Percentiles rank a stretch among this genome's conserved stretches.
These are phyloP conservation scores for Aspergillus hiratsukae DNA, from an alignment of 2,329 filamentous ascomycete species.

Conservation along the genomic window DNA sequence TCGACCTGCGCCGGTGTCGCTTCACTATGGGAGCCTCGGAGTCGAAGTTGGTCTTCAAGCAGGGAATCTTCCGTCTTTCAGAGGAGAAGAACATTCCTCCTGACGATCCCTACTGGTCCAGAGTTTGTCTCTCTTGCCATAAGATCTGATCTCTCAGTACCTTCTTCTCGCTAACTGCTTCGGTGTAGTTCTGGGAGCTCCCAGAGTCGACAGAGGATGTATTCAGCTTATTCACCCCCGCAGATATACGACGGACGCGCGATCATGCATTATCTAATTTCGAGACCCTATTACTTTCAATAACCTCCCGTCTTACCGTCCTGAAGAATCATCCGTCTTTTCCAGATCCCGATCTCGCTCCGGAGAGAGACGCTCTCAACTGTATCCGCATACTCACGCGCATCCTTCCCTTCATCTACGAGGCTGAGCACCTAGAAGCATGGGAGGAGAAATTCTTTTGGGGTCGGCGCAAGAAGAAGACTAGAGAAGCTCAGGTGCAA, in stretches of 20 bases:
- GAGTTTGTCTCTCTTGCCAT: slow-evolving; percentile 53
- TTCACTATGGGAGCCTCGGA: slow-evolving; percentile 87
- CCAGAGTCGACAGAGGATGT: slow-evolving; percentile 94
- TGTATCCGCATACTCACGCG: slow-evolving; percentile 89
- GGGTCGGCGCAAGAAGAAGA: slow-evolving; percentile 68
- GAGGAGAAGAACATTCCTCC: slow-evolving; percentile 82
- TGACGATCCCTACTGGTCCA: slow-evolving; percentile 88
- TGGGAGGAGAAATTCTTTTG: slow-evolving; percentile 98
- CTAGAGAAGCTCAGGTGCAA: slow-evolving; percentile 60
- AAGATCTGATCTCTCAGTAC: neutral
- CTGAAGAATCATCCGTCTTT: slow-evolving; percentile 88
- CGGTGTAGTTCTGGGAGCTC: slow-evolving; percentile 86
- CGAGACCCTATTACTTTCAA: slow-evolving; percentile 78
- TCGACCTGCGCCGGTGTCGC: slow-evolving; percentile 22
- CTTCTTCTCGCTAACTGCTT: slow-evolving; percentile 18
- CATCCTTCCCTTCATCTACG: slow-evolving; percentile 85
- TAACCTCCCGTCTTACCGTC: slow-evolving; percentile 76
- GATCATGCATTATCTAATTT: slow-evolving; percentile 82
- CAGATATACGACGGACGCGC: slow-evolving; percentile 81
- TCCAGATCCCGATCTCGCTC: slow-evolving; percentile 78
- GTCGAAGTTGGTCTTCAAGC: slow-evolving; percentile 98
- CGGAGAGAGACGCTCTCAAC: slow-evolving; percentile 83
- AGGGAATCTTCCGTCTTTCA: slow-evolving; percentile 95
- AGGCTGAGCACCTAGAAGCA: slow-evolving; percentile 71
- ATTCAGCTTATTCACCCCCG: slow-evolving; percentile 88